Conservation (phyloP, 2,329 filamentous ascomycete genomes). For the Penicillium frequentans region DNA sequence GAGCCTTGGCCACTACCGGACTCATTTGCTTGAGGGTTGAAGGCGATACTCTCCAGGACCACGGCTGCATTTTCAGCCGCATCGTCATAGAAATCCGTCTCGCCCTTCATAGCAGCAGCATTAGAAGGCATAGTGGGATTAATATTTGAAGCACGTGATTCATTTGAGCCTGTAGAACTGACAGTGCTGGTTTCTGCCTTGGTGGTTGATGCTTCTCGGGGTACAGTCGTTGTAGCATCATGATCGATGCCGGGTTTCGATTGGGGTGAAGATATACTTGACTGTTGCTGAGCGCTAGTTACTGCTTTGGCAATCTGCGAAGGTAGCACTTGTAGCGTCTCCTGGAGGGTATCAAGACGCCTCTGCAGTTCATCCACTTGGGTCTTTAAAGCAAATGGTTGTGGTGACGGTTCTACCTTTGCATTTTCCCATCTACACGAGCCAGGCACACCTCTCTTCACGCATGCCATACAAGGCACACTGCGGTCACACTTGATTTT, state of each 20-base stretch:
- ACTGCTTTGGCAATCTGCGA: background rate
- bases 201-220: background rate
- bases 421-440: conserved; percentile 1
- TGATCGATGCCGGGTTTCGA: background rate
- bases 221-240: background rate
- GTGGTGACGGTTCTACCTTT: background rate
- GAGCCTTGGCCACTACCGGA: background rate
- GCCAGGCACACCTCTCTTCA: background rate
- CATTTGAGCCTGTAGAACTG: background rate
- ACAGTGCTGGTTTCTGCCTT: background rate
- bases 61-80: conserved; percentile 1
- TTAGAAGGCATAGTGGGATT: background rate
- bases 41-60: background rate
- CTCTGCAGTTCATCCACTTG: background rate
- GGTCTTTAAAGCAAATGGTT: background rate
- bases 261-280: background rate
- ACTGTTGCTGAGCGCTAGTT: background rate
- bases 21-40: background rate
- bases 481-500: conserved; percentile 1
- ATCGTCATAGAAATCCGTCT: background rate
- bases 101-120: background rate
- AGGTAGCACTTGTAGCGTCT: background rate
- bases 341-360: background rate
- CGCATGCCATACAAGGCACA: background rate
- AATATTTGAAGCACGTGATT: background rate